Evolutionary conservation across 139 green algal genomes (phyloP).

Genomic region (Medakamo hakoo): DNA sequence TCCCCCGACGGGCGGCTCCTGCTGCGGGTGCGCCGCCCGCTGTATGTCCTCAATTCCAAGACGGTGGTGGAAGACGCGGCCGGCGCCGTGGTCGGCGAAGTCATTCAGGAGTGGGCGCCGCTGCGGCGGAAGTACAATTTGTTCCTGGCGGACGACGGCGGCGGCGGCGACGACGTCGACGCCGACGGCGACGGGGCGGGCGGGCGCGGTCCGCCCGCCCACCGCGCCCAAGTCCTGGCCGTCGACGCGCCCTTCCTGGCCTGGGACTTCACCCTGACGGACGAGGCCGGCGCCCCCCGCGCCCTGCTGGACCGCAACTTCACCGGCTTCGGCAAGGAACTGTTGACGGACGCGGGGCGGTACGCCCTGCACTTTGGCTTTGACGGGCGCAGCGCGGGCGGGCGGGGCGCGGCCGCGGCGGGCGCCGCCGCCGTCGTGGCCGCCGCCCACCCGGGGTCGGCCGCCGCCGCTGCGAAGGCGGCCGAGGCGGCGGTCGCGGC

Average conservation of each 20-base stretch:
- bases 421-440: slow-evolving; percentile 7
- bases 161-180: neutral
- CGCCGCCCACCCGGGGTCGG: slow-evolving; percentile 26
- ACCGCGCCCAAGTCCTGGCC: slow-evolving; percentile 39
- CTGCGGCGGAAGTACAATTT: slow-evolving; percentile 63
- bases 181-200: neutral
- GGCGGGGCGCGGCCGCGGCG: slow-evolving; percentile 31
- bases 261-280: slow-evolving; percentile 77
- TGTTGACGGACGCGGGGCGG: slow-evolving; percentile 53
- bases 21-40: slow-evolving; percentile 44
- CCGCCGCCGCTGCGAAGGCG: slow-evolving; percentile 20
- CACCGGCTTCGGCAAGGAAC: slow-evolving; percentile 26
- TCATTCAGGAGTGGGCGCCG: slow-evolving; percentile 66
- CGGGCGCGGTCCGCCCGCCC: too few relatives aligned
- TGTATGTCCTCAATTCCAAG: slow-evolving; percentile 58
- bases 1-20: slow-evolving; percentile 28
- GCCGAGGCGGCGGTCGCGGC: slow-evolving; percentile 32
- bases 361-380: slow-evolving; percentile 77
- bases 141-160: slow-evolving; percentile 33
- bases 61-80: slow-evolving; percentile 33
- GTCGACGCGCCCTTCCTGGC: slow-evolving; percentile 58
- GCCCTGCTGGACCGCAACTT: slow-evolving; percentile 81
- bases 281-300: slow-evolving; percentile 42
- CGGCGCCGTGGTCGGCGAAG: slow-evolving; percentile 41
- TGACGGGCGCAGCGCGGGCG: slow-evolving; percentile 10